Conservation (phyloP, 2,329 filamentous ascomycete species). For the Penicillium sp. region DNA sequence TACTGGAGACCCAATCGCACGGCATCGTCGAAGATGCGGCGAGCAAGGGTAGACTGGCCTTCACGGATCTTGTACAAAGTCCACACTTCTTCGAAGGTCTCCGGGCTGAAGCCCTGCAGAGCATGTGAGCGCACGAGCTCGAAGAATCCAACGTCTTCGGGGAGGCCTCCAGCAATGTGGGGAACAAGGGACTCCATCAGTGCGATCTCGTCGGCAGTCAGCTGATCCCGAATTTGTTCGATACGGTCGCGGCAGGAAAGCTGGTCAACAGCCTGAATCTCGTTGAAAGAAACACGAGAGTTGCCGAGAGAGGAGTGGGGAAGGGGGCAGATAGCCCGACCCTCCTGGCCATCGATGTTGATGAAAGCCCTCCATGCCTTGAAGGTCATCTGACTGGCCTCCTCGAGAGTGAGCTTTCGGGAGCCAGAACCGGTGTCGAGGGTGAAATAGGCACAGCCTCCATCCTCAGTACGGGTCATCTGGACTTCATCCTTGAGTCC, state of each 20-base stretch:
- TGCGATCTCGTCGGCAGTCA: conserved; percentile 29
- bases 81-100: conserved; percentile 27
- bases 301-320: conserved; percentile 22
- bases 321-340: conserved; percentile 23
- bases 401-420: conserved; percentile 25
- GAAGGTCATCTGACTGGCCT: conserved; percentile 24
- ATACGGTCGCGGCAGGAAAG: conserved; percentile 28
- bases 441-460: conserved; percentile 14
- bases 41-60: conserved; percentile 30
- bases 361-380: conserved; percentile 23
- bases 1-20: conserved; percentile 25
- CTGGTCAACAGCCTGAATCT: conserved; percentile 22
- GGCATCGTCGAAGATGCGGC: conserved; percentile 30
- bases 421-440: conserved; percentile 18
- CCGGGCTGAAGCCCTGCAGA: conserved; percentile 16
- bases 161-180: conserved; percentile 26
- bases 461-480: conserved; percentile 8
- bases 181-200: conserved; percentile 27
- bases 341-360: conserved; percentile 29
- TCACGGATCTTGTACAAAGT: conserved; percentile 31
- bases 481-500: conserved; percentile 36
- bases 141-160: conserved; percentile 22
- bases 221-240: conserved; percentile 30
- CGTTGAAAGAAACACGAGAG: conserved; percentile 8
- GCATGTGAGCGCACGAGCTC: conserved; percentile 26